Evolutionary conservation across 345 rosid species (phyloP).

Genomic region (Eucalyptus sp.): DNA sequence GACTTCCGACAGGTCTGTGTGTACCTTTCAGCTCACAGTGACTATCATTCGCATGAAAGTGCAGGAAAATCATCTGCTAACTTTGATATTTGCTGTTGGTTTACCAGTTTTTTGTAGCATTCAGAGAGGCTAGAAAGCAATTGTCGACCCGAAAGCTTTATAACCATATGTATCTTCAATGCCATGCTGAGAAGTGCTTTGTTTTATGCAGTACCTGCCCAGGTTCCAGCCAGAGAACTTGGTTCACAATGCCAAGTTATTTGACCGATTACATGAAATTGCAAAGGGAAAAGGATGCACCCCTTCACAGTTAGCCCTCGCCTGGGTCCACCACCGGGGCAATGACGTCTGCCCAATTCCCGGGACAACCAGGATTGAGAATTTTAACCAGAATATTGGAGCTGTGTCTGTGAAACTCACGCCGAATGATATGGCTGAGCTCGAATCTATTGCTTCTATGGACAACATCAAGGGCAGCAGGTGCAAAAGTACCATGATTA

Average conservation of each 20-base stretch:
- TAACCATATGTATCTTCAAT: not conserved
- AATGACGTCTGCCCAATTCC: not conserved
- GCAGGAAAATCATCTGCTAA: not conserved
- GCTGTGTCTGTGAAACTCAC: slow-evolving; percentile 41
- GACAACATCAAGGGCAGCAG: slow-evolving; percentile 39
- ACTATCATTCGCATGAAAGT: not conserved
- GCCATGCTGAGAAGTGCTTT: not conserved
- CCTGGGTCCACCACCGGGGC: not conserved
- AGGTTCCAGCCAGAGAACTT: not conserved
- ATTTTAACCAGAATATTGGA: slow-evolving; percentile 4
- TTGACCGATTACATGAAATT: not conserved
- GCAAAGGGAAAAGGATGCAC: slow-evolving; percentile 2
- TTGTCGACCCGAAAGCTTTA: not conserved
- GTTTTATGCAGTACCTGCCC: not conserved
- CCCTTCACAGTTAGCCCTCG: not conserved
- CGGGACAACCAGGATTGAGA: not conserved
- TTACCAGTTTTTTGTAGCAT: not conserved
- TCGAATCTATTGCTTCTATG: slow-evolving; percentile 30
- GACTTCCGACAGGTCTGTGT: slow-evolving; percentile 41
- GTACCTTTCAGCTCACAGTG: not conserved
- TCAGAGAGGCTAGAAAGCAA: not conserved
- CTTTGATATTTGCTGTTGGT: not conserved
- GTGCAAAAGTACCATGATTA: not conserved
- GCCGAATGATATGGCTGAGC: slow-evolving; percentile 44
- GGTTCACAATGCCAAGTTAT: not conserved